phyloP scores from a whole-genome alignment of 768 basidiomycete genomes.

The Mycena sanguinolenta region DNA sequence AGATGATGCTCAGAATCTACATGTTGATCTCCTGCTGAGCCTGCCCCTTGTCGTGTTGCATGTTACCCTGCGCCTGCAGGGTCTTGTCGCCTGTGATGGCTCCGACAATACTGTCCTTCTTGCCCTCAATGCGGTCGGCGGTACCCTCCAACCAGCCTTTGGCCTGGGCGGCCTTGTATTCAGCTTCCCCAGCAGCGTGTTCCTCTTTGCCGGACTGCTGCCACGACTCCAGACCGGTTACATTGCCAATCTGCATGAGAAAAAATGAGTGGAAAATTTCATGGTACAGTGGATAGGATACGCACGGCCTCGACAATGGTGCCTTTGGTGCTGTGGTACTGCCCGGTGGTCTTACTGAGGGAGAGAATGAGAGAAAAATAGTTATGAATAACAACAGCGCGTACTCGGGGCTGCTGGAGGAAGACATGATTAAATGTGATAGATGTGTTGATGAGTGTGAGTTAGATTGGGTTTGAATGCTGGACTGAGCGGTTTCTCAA shows the following conservation, averaged over 20 bases:
- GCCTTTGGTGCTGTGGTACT: too few species aligned
- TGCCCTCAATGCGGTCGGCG: slow-evolving; percentile 51
- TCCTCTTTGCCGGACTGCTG: too few species aligned
- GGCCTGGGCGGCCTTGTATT: slow-evolving; percentile 49
- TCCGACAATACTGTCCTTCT: slow-evolving; percentile 52
- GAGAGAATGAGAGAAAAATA: background rate
- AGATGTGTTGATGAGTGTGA: background rate
- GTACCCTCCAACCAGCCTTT: slow-evolving; percentile 55
- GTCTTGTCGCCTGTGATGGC: slow-evolving; percentile 54
- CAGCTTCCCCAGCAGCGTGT: slow-evolving; percentile 53
- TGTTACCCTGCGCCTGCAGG: slow-evolving; percentile 57
- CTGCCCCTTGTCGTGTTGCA: slow-evolving; percentile 60
- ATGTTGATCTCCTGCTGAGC: too few species aligned
- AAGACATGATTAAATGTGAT: slow-evolving; percentile 19
- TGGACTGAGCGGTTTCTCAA: background rate
- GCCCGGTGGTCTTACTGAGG: slow-evolving; percentile 36
- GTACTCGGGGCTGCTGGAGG: slow-evolving; percentile 17
- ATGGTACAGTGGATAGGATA: too few species aligned
- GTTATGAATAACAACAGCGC: background rate
- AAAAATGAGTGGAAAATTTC: too few species aligned
- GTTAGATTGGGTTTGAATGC: background rate
- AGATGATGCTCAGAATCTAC: too few species aligned
- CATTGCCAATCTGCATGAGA: too few species aligned
- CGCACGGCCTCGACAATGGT: slow-evolving; percentile 34
- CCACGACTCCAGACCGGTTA: too few species aligned